Base-by-base conservation (phyloP, 768 basidiomycete genomes). In the Lactifluus rugatus region DNA sequence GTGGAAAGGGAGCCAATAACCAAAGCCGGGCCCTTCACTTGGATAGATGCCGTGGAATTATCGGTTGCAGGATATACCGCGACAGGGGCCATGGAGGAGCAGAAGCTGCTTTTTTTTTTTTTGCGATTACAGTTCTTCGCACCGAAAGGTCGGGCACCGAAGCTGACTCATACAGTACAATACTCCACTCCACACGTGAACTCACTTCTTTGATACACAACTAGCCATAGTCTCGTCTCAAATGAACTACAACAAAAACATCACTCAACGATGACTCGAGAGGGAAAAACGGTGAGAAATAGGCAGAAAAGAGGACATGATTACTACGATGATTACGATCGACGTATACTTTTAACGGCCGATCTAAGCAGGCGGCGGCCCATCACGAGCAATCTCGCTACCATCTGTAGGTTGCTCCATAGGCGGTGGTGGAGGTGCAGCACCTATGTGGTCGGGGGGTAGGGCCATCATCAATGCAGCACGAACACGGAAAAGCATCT, bases 401-500 rank as follows among this genome's bases (percentile, higher is more conserved):
- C 54, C 61, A 51, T 62, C 51, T 3, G 56, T 9, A 19, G 56
- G 45, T n/a, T 53, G 63, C 37, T 57, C 52, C 58, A 60, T 55
- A 46, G 57, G 57, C 13, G 63, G 63, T 6, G 61, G 63, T 16
- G 57, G 54, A 11, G 59, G 59, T 2, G 54, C 59, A 41, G 44
- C 44, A 42, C 48, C 50, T 32, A 59, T 52, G 42, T 52, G 56
- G 16, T 65, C 65, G 19, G 56, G 56, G n/a, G 55, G 62, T 21
- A 67, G 62, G 34, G 74, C 42, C 61, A 64, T 81, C 80, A 89
- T 81, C 62, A 90, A 74, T 17, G 85, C 85, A 45, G 77, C 78
- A 54, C 89, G 76, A 44, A 91, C 82, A n/a, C 87, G 81, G 66
- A 87, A 76, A 9, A 90, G 67, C 88, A 92, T 91, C 81, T 87